Percentiles rank a stretch among this genome's conserved stretches.
Evolutionary conservation across 2,329 filamentous ascomycete genomes (phyloP).

Genomic region (Septoria linicola): DNA sequence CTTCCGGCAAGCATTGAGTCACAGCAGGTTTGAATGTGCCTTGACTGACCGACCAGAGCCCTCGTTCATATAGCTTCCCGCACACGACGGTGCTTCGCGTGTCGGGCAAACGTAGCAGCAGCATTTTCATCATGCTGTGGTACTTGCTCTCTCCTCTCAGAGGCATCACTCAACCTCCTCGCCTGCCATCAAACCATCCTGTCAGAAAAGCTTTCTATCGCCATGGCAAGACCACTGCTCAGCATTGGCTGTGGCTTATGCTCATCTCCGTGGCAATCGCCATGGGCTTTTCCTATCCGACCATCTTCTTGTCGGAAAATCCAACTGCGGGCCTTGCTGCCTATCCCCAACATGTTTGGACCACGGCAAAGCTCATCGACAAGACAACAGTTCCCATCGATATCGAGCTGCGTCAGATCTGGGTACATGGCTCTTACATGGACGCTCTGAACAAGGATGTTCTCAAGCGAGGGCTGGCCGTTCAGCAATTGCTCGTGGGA

Average conservation of each 20-base stretch:
- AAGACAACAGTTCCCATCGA: conserved; percentile 55
- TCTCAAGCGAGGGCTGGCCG: conserved; percentile 63
- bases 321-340: conserved; percentile 69
- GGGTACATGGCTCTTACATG: conserved; percentile 81
- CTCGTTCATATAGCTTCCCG: too few relatives aligned
- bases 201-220: conserved; percentile 64
- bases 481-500: conserved; percentile 70
- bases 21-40: too few relatives aligned
- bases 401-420: conserved; percentile 78
- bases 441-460: conserved; percentile 66
- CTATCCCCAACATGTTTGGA: conserved; percentile 79
- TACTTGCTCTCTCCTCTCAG: conserved; percentile 69
- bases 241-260: conserved; percentile 72
- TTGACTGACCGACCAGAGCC: too few relatives aligned
- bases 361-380: conserved; percentile 42
- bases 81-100: too few relatives aligned
- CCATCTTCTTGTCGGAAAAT: conserved; percentile 71
- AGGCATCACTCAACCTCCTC: conserved; percentile 73
- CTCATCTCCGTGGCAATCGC: conserved; percentile 71
- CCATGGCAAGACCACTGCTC: conserved; percentile 68
- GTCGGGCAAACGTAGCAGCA: background rate
- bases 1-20: too few relatives aligned
- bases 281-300: conserved; percentile 69
- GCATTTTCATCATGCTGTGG: conserved; percentile 37
- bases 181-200: conserved; percentile 63